A percentile compares a stretch with the other conserved stretches of the same genome.
Conservation (phyloP, 23 red algal species). For the Gracilaria gracilis region DNA sequence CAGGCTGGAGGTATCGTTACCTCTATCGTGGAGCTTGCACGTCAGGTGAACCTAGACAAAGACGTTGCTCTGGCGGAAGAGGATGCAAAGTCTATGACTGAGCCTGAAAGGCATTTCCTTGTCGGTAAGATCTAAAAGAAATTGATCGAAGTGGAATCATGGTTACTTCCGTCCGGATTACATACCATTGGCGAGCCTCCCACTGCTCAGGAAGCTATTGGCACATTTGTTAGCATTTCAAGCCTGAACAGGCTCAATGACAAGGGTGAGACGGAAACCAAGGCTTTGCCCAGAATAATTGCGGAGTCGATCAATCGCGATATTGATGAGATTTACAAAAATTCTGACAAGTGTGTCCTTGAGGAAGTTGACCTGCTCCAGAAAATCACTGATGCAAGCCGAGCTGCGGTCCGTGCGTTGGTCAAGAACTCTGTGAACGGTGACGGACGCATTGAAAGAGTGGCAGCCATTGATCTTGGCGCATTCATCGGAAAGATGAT, state of each 20-base stretch:
- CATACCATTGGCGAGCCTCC: slow-evolving; percentile 99
- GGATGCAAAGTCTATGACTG: slow-evolving; percentile 64
- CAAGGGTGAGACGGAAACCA: slow-evolving; percentile 67
- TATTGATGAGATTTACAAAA: slow-evolving; percentile 94
- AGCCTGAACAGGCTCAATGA: slow-evolving; percentile 88
- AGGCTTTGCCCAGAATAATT: slow-evolving; percentile 84
- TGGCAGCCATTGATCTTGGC: slow-evolving; percentile 71
- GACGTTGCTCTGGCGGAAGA: slow-evolving; percentile 82
- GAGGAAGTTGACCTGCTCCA: slow-evolving; percentile 94
- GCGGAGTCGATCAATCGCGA: slow-evolving; percentile 90
- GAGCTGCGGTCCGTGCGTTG: slow-evolving; percentile 80
- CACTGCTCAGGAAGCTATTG: slow-evolving; percentile 91
- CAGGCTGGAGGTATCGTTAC: slow-evolving; percentile 84
- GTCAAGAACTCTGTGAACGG: slow-evolving; percentile 89
- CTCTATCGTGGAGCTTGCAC: slow-evolving; percentile 86
- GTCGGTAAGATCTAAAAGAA: slow-evolving; percentile 93
- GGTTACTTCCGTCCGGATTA: slow-evolving; percentile 92
- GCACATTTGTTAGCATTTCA: slow-evolving; percentile 98
- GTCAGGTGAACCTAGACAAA: slow-evolving; percentile 91
- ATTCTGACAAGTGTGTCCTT: slow-evolving; percentile 79
- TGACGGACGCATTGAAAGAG: slow-evolving; percentile 90
- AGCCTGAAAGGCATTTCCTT: slow-evolving; percentile 78
- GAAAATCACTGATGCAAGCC: slow-evolving; percentile 86
- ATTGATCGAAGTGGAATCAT: slow-evolving; percentile 97
- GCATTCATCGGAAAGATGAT: slow-evolving; percentile 72